phyloP scores from a whole-genome alignment of 768 basidiomycete species.

The Trametes elegans region DNA sequence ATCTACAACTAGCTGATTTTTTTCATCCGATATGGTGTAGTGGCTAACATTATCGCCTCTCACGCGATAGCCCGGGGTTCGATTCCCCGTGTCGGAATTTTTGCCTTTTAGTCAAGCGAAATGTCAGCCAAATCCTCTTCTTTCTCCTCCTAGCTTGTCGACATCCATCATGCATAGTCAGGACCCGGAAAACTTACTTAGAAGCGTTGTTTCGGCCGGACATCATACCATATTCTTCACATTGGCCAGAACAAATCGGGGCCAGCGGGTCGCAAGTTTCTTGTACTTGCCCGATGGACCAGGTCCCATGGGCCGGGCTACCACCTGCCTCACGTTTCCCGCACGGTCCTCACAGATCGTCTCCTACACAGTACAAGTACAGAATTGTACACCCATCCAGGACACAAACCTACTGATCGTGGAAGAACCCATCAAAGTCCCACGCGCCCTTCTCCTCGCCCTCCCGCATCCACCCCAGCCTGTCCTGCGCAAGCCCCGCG shows the following conservation, averaged over 20 bases:
- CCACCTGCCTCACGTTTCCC: background rate
- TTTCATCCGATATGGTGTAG: conserved; percentile 14
- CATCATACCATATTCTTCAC: no score
- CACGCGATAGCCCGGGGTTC: conserved; percentile 19
- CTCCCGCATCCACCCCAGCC: conserved; percentile 41
- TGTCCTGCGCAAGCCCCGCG: conserved; percentile 40
- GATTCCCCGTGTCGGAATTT: conserved; percentile 17
- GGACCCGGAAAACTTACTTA: background rate
- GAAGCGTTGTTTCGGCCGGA: no score
- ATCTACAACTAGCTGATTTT: no score
- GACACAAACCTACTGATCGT: background rate
- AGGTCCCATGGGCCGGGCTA: no score
- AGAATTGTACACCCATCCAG: background rate
- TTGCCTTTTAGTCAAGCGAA: background rate
- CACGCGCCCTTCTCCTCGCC: conserved; percentile 30
- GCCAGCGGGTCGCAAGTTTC: no score
- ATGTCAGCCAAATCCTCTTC: background rate
- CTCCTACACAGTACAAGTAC: background rate
- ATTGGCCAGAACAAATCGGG: no score
- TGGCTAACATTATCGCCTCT: conserved; percentile 20
- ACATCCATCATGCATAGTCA: background rate
- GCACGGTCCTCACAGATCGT: background rate
- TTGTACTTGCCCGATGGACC: no score
- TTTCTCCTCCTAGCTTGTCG: background rate
- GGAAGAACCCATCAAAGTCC: conserved; percentile 30